These are phyloP conservation scores for Musa balbisiana DNA, from an alignment of 202 grass and related monocot genomes.

Conservation along the genomic window DNA sequence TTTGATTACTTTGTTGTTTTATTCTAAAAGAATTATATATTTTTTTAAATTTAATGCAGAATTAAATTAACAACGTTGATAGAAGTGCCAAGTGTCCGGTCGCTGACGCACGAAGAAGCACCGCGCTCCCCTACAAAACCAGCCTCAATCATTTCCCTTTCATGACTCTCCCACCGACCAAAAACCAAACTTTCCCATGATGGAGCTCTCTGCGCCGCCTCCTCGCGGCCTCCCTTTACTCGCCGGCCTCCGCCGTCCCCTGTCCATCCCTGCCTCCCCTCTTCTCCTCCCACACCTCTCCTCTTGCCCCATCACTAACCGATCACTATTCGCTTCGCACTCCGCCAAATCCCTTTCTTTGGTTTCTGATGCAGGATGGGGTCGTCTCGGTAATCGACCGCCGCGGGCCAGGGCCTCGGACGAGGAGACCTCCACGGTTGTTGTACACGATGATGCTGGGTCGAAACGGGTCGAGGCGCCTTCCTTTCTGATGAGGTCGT, in stretches of 20 bases:
- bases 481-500: not conserved
- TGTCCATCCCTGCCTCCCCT: not conserved
- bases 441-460: not conserved
- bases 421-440: not conserved
- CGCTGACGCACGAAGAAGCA: too few relatives aligned
- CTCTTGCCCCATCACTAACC: too few relatives aligned
- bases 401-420: conserved; percentile 6
- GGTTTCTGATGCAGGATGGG: conserved; percentile 1
- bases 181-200: not conserved
- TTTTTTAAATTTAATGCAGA: too few relatives aligned
- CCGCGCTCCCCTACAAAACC: too few relatives aligned
- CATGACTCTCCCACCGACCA: too few relatives aligned
- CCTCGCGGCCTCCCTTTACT: not conserved
- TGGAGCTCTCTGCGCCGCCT: conserved; percentile 8
- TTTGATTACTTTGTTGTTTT: too few relatives aligned
- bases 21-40: too few relatives aligned
- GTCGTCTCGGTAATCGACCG: not conserved
- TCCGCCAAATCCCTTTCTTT: not conserved
- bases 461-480: not conserved
- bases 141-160: too few relatives aligned
- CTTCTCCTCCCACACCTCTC: not conserved
- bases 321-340: not conserved
- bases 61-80: too few relatives aligned
- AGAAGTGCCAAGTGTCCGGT: too few relatives aligned
- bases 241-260: not conserved